These are phyloP conservation scores for Candida verbasci DNA, from an alignment of 805 yeast genomes.

Conservation along the genomic window DNA sequence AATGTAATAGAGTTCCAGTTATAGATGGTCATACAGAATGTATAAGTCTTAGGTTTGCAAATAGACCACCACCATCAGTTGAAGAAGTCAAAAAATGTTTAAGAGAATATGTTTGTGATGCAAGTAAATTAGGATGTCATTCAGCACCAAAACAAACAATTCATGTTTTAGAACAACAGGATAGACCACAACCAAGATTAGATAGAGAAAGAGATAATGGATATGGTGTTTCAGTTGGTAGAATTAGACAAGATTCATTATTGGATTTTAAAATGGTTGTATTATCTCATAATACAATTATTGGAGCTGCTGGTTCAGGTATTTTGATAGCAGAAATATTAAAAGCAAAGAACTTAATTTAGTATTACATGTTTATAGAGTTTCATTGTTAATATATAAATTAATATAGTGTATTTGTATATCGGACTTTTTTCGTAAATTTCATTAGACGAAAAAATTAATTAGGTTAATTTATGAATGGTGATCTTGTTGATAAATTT, in stretches of 20 bases:
- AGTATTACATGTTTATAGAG: too few relatives aligned
- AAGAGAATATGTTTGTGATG: constrained; percentile 77
- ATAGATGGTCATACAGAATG: constrained; percentile 98
- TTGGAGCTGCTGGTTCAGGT: constrained; percentile 99
- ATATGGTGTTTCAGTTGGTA: constrained; percentile 90
- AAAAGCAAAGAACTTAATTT: constrained; percentile 70
- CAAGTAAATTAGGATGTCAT: constrained; percentile 70
- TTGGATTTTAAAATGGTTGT: constrained; percentile 95
- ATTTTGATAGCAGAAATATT: constrained; percentile 90
- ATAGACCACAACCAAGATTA: constrained; percentile 96
- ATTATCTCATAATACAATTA: constrained; percentile 93
- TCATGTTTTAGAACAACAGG: constrained; percentile 84
- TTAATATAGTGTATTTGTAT: too few relatives aligned
- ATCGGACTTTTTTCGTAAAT: too few relatives aligned
- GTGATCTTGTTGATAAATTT: too few relatives aligned
- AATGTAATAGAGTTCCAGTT: constrained; percentile 95
- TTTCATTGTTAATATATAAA: constrained; percentile 7
- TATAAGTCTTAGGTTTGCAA: constrained; percentile 77
- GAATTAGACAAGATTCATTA: constrained; percentile 90
- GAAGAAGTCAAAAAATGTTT: constrained; percentile 72
- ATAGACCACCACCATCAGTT: constrained; percentile 78
- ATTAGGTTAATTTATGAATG: not conserved
- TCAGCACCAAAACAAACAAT: constrained; percentile 93
- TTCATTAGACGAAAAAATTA: not conserved
- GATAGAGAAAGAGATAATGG: constrained; percentile 96